phyloP scores from a whole-genome alignment of 2,329 filamentous ascomycete species.

The Pochonia chlamydosporia region DNA sequence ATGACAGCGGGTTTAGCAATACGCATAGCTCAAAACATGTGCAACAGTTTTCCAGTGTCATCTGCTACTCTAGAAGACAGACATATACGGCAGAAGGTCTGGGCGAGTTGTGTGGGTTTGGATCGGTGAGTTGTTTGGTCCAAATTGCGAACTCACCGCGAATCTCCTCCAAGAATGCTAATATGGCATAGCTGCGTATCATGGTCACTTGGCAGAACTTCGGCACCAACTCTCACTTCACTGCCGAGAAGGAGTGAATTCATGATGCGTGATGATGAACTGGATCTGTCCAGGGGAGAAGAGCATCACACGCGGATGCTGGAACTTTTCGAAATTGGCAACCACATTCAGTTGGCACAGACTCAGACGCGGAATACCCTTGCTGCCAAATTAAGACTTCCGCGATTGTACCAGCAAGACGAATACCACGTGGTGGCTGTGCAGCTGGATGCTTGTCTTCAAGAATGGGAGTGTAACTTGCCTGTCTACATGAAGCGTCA shows the following conservation, averaged over 20 bases:
- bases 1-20: conserved; percentile 1
- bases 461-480: conserved; percentile 4
- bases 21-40: background rate
- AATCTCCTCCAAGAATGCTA: too few relatives aligned
- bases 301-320: background rate
- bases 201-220: background rate
- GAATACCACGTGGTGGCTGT: conserved; percentile 6
- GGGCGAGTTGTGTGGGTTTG: background rate
- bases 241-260: background rate
- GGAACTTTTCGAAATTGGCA: conserved; percentile 34
- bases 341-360: conserved; percentile 9
- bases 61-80: background rate
- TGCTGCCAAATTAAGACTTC: conserved; percentile 2
- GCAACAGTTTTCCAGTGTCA: background rate
- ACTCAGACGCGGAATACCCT: conserved; percentile 5
- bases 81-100: background rate
- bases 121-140: background rate
- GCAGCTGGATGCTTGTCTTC: conserved; percentile 6
- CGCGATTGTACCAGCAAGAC: conserved; percentile 5
- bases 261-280: too few relatives aligned
- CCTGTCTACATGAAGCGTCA: background rate
- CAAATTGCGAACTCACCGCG: background rate
- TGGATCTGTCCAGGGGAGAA: too few relatives aligned
- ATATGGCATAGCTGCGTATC: conserved; percentile 2
- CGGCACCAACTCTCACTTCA: background rate